Evolutionary conservation across 768 basidiomycete species (phyloP).

Genomic region (Leccinum pellstonianum): DNA sequence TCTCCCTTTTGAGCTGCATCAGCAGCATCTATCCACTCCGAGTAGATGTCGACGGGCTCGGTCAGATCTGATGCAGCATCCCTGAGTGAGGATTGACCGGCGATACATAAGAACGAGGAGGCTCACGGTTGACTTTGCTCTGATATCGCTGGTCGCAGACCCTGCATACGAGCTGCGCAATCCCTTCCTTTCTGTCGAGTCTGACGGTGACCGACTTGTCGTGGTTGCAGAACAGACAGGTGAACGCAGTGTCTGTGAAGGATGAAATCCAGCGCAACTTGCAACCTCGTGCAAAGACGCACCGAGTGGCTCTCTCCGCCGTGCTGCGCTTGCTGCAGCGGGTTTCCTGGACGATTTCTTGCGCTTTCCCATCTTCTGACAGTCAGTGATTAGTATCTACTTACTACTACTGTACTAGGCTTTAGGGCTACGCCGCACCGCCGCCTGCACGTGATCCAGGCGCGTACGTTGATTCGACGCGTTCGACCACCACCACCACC

Average conservation of each 20-base stretch:
- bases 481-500: constrained; percentile 19
- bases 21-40: constrained; percentile 89
- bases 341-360: constrained; percentile 89
- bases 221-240: constrained; percentile 87
- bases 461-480: constrained; percentile 35
- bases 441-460: constrained; percentile 33
- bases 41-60: constrained; percentile 86
- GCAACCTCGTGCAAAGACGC: constrained; percentile 4
- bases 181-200: constrained; percentile 81
- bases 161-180: constrained; percentile 77
- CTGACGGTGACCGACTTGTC: constrained; percentile 86
- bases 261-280: constrained; percentile 3
- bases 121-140: constrained; percentile 82
- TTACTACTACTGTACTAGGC: background rate
- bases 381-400: background rate
- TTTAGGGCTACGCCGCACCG: background rate
- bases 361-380: constrained; percentile 72
- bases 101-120: background rate
- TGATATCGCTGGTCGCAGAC: constrained; percentile 87
- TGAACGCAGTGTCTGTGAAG: constrained; percentile 71
- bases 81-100: constrained; percentile 11
- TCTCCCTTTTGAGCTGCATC: constrained; percentile 76
- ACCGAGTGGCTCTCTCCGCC: constrained; percentile 76
- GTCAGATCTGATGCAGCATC: constrained; percentile 64
- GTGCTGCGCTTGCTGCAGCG: constrained; percentile 57